Base-by-base conservation (phyloP, 1,284 basidiomycete genomes). In the Afroboletus lepidellus region DNA sequence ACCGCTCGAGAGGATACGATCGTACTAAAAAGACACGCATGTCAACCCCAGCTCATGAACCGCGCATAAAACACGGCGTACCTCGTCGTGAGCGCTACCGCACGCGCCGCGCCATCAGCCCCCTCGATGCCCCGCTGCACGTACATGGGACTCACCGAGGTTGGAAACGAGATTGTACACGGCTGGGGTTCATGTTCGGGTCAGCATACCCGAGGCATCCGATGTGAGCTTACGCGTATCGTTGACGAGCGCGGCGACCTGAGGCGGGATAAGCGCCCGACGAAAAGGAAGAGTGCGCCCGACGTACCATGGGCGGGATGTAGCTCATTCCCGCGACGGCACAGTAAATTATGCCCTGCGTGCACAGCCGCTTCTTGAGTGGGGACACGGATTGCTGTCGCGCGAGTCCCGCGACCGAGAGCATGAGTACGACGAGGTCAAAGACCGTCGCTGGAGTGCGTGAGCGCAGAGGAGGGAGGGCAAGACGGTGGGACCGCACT, bases 271-370 rank as follows among this genome's bases (percentile, higher is more conserved):
- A 15, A 13, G 6, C 13, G 7, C 2, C 18, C 21, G 12, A n/a
- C n/a, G 20, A 33, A 20, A 13, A 9, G 21, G 13, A 15, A 9
- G 30, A 3, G 21, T 2, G 23, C 29, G 4, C 12, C 51, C 27
- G 1, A 63, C 29, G 29, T 30, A 30, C 65, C 57, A 27, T 18
- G 6, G 60, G 24, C 0, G 54, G 44, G 15, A 62, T 37, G 46
- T 58, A 66, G 3, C 13, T 18, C 5, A 60, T 9, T 3, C 46
- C 43, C n/a, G 52, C 53, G 11, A 59, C 9, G 13, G 37, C 36
- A 20, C 62, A 44, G 41, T 65, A 68, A 4, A 47, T 8, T 4
- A 57, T 32, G 13, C 64, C 64, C 36, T 65, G 66, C n/a, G 25
- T 15, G 20, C 32, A 32, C 36, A 65, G 46, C 15, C 37, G 41